Evolutionary conservation across 2,329 filamentous ascomycete species (phyloP), one percentile per base, ranked within the genome.

Genomic region (Fusarium heterosporum): DNA sequence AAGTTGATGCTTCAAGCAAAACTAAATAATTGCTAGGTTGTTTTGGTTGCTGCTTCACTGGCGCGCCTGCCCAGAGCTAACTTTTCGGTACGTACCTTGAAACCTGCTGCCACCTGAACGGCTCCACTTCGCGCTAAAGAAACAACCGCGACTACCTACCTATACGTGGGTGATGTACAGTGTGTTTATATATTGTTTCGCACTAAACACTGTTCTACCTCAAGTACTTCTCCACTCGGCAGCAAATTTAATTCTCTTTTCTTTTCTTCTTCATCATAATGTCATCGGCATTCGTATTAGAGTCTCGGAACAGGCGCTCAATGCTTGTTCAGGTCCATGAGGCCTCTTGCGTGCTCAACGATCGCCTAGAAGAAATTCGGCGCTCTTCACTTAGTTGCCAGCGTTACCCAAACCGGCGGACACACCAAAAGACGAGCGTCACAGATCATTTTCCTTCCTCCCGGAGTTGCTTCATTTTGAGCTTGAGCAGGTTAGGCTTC

Each of bases 271-370:
- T 78, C 80, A 83, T 79, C 83, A 81, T 84, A 95, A 92, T 93
- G 89, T 93, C 88, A 87, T 84, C 78, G 89, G 90, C 93, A 90
- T 91, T 90, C 88, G 92, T 92, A 92, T 95, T 98, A 98, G 96
- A 99, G 96, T 99, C 96, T 96, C 95, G 94, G 91, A 91, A 89
- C 89, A 92, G 89, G 91, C 88, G 80, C 78, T 94, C 92, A 93
- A 87, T 98, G 87, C 91, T 93, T 93, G 89, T 92, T 93, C 92
- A 96, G 93, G 87, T 87, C 89, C 85, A 80, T 79, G 84, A 82
- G 87, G 90, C 86, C 92, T 94, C 91, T 83, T 84, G 92, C 94
- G 95, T 93, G 96, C 96, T 99, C 93, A 87, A 94, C 90, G 93
- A 93, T 92, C 85, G 92, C 91, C 95, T 91, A 93, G 96, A 92